Conservation (phyloP, 1,139 yeast genomes). For the Debaryomyces nepalensis region DNA sequence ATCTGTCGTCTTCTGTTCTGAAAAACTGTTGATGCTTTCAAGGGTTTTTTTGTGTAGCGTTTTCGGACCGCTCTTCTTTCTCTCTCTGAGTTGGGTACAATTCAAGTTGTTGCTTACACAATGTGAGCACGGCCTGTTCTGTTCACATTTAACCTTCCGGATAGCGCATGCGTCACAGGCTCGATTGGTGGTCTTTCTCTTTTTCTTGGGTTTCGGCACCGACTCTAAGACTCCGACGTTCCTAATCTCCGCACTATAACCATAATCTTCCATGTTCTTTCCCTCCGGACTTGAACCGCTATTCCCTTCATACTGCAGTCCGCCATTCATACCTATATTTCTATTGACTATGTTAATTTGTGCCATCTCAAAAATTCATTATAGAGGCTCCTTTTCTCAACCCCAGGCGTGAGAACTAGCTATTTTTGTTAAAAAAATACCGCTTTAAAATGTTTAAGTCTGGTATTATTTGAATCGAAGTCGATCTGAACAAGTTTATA, state of each 20-base stretch:
- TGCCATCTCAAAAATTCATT: constrained; percentile 6
- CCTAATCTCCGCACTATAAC: neutral
- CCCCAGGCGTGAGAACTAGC: neutral
- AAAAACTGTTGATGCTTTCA: constrained; percentile 36
- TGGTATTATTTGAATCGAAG: neutral
- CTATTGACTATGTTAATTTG: constrained; percentile 4
- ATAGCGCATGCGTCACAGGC: constrained; percentile 54
- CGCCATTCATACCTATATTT: neutral
- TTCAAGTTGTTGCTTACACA: constrained; percentile 41
- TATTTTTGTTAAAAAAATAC: too few species aligned
- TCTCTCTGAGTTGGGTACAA: constrained; percentile 43
- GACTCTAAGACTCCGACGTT: neutral
- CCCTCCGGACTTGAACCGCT: constrained; percentile 8
- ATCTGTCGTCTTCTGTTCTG: constrained; percentile 16
- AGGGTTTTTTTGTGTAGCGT: constrained; percentile 43
- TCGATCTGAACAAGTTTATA: neutral
- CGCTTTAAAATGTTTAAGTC: neutral
- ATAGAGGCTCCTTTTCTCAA: neutral
- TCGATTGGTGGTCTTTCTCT: constrained; percentile 28
- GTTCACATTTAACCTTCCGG: constrained; percentile 48
- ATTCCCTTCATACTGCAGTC: neutral
- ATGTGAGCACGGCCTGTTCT: constrained; percentile 43
- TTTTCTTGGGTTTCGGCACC: constrained; percentile 21
- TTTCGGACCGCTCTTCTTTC: constrained; percentile 52
- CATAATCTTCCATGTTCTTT: neutral